Percentiles rank a stretch among this genome's conserved stretches.
phyloP scores from a whole-genome alignment of 257 asterid species.

The Forsythia viridissima region DNA sequence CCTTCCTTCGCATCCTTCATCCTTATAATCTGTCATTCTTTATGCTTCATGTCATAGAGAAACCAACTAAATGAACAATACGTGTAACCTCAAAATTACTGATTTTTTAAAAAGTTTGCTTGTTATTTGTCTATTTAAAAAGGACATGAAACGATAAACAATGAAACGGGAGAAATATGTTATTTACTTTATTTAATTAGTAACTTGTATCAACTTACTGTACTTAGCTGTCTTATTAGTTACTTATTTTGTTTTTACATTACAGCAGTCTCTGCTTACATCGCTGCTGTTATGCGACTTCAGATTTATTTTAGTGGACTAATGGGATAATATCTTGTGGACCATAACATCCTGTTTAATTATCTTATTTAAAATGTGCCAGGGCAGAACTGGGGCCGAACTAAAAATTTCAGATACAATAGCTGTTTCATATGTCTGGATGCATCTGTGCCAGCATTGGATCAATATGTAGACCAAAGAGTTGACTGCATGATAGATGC shows the following conservation, averaged over 20 bases:
- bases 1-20: background rate
- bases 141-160: background rate
- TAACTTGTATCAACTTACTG: background rate
- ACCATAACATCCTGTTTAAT: conserved; percentile 11
- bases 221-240: background rate
- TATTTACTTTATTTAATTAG: too few relatives aligned
- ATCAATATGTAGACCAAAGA: conserved; percentile 71
- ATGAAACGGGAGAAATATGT: background rate
- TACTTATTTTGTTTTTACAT: background rate
- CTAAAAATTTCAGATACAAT: conserved; percentile 64
- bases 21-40: background rate
- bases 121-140: background rate
- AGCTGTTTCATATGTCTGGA: conserved; percentile 86
- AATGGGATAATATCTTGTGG: background rate
- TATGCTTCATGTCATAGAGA: background rate
- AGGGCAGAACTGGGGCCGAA: conserved; percentile 98
- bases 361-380: conserved; percentile 57
- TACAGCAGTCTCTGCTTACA: background rate
- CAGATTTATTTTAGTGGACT: background rate
- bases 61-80: background rate
- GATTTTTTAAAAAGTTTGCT: background rate
- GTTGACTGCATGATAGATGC: conserved; percentile 77
- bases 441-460: conserved; percentile 78
- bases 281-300: background rate
- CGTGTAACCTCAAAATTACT: background rate